Conservation (phyloP, 176 grass and related monocot species). For the Triticum timopheevii region DNA sequence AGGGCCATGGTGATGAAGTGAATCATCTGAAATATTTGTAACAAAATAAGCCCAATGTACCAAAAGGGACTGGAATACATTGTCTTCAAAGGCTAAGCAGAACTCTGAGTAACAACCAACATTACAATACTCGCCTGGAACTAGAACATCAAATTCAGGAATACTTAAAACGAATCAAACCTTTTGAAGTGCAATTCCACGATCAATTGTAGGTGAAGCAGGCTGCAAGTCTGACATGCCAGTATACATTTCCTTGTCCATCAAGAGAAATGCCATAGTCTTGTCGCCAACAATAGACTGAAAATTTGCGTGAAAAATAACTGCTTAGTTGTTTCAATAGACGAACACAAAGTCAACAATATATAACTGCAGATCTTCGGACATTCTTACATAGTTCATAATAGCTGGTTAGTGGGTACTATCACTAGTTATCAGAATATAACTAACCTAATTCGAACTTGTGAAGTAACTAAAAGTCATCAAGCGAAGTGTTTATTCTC, state of each 20-base stretch:
- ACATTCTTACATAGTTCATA: not conserved
- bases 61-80: not conserved
- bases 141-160: slow-evolving; percentile 4
- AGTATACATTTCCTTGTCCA: slow-evolving; percentile 98
- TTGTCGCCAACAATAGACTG: slow-evolving; percentile 98
- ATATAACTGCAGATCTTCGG: slow-evolving; percentile 13
- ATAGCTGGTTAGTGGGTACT: not conserved
- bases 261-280: slow-evolving; percentile 87
- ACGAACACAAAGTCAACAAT: not conserved
- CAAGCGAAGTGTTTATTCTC: not conserved
- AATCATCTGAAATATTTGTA: slow-evolving; percentile 74
- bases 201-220: slow-evolving; percentile 70
- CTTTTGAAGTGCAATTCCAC: slow-evolving; percentile 92
- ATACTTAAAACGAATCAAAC: slow-evolving; percentile 34
- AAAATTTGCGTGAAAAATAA: slow-evolving; percentile 12
- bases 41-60: slow-evolving; percentile 16
- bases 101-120: not conserved
- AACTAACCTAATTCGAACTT: not conserved
- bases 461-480: not conserved
- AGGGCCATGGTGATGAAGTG: slow-evolving; percentile 95
- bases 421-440: not conserved
- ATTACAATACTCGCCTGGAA: slow-evolving; percentile 22
- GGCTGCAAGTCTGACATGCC: slow-evolving; percentile 98
- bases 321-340: slow-evolving; percentile 18
- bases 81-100: not conserved